Evolutionary conservation across 2,329 filamentous ascomycete species (phyloP).

Genomic region (Nemania sp.): DNA sequence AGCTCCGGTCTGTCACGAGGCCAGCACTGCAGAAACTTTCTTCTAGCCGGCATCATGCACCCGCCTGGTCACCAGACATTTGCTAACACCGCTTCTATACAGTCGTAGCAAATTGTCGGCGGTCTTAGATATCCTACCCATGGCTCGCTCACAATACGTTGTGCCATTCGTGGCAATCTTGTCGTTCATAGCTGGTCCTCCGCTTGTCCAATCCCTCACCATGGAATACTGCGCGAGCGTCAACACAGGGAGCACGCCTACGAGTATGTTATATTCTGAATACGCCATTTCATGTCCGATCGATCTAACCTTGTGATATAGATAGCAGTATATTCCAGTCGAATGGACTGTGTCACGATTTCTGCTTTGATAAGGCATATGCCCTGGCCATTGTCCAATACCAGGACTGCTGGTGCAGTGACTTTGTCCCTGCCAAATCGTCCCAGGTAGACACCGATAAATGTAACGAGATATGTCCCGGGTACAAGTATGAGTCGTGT

Average conservation of each 20-base stretch:
- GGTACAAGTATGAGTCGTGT: slow-evolving; percentile 68
- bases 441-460: slow-evolving; percentile 45
- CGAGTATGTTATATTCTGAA: slow-evolving; percentile 44
- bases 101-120: neutral
- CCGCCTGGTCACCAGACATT: neutral
- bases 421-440: slow-evolving; percentile 60
- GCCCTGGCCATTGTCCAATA: slow-evolving; percentile 71
- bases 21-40: neutral
- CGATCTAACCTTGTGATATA: slow-evolving; percentile 38
- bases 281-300: slow-evolving; percentile 29
- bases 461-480: slow-evolving; percentile 66
- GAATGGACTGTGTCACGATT: slow-evolving; percentile 67
- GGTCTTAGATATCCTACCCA: slow-evolving; percentile 15
- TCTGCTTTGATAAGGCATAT: slow-evolving; percentile 56
- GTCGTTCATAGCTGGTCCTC: slow-evolving; percentile 27
- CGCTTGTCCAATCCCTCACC: slow-evolving; percentile 33
- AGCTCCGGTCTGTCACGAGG: neutral
- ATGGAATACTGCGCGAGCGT: slow-evolving; percentile 51
- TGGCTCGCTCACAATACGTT: slow-evolving; percentile 29
- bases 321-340: slow-evolving; percentile 65
- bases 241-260: slow-evolving; percentile 48
- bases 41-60: neutral
- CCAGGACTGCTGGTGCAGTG: slow-evolving; percentile 73
- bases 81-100: slow-evolving; percentile 6
- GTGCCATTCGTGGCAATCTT: slow-evolving; percentile 30